Base-by-base conservation (phyloP, 2,329 filamentous ascomycete genomes). In the Exutisphaerella laricina region DNA sequence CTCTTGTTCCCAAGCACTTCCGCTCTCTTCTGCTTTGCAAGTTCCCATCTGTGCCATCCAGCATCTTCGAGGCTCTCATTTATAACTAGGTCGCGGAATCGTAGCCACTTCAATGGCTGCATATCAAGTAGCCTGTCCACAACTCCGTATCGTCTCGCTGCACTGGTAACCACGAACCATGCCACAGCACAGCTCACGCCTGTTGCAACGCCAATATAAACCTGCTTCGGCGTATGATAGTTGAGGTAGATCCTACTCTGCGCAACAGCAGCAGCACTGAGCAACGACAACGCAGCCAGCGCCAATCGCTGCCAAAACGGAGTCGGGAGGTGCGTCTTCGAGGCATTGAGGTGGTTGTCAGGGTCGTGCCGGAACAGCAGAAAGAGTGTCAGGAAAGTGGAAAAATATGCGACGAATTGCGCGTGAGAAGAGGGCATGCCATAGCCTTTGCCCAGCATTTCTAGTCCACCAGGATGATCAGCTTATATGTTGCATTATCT, bases 351-450 rank as follows among this genome's bases (percentile, higher is more conserved):
- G 12, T 54, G 49, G 14, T 58, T 55, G 41, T 60, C 51, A 5
- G 84, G 83, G 4, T 73, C 72, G 65, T 95, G 88, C 48, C 90
- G 79, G 47, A 89, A 71, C 33, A 95, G 75, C 32, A 98, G 75
- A 70, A 97, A 97, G 14, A 98, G 72, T 17, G 79, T 74, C 46
- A 97, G 70, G 49, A 85, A 92, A 44, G 94, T 70, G 45, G 87
- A 84, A 76, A 95, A 97, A 72, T 88, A 98, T 43, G 84, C 78
- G 48, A 90, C 85, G 64, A 96, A 98, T 70, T 98, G 92, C 6
- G 92, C 85, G 68, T 98, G 92, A 26, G 89, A 96, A 5, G 79
- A 82, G 8, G 92, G 92, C 94, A 98, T 98, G 57, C 92, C 94
- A 62, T 98, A 98, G 51, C 92, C 92, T 66, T 94, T 94, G 43